phyloP scores from a whole-genome alignment of 1,284 basidiomycete species.

The Sporisorium sorghi region DNA sequence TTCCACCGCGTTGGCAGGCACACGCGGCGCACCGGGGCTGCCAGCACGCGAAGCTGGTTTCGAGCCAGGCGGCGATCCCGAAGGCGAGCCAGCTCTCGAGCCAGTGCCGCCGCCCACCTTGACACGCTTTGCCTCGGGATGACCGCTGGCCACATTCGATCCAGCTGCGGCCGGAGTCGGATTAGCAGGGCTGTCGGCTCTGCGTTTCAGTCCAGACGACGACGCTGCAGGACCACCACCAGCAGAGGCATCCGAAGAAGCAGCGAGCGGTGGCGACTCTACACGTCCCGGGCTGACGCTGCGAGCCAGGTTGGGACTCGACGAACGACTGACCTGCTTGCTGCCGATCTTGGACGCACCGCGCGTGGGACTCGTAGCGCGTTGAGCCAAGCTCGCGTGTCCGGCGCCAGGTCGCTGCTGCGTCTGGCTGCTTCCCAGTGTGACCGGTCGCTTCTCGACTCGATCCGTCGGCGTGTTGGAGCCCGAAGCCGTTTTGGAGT shows the following conservation, averaged over 20 bases:
- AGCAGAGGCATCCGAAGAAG: constrained; percentile 7
- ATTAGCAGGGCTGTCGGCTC: constrained; percentile 29
- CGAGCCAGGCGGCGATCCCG: constrained; percentile 31
- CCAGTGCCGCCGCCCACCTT: constrained; percentile 33
- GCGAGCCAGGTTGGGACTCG: constrained; percentile 35
- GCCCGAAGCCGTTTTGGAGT: constrained; percentile 29
- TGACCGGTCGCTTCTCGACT: constrained; percentile 40
- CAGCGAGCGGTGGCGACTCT: constrained; percentile 37
- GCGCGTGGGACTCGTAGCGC: constrained; percentile 53
- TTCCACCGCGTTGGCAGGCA: constrained; percentile 54
- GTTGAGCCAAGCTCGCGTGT: constrained; percentile 56
- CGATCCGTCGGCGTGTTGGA: constrained; percentile 46
- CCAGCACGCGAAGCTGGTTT: constrained; percentile 43
- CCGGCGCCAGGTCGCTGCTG: constrained; percentile 57
- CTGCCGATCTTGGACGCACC: constrained; percentile 52
- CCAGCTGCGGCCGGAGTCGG: constrained; percentile 9
- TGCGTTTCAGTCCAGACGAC: constrained; percentile 40
- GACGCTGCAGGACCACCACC: constrained; percentile 6
- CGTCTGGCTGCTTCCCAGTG: constrained; percentile 9
- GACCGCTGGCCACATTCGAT: constrained; percentile 5
- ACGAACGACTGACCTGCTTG: constrained; percentile 48
- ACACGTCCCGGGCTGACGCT: constrained; percentile 35
- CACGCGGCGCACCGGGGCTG: constrained; percentile 40
- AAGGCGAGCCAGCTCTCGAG: constrained; percentile 33
- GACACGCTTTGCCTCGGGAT: constrained; percentile 51